These are phyloP conservation scores for Apium graveolens DNA, from an alignment of 129 eudicot genomes.

Conservation along the genomic window DNA sequence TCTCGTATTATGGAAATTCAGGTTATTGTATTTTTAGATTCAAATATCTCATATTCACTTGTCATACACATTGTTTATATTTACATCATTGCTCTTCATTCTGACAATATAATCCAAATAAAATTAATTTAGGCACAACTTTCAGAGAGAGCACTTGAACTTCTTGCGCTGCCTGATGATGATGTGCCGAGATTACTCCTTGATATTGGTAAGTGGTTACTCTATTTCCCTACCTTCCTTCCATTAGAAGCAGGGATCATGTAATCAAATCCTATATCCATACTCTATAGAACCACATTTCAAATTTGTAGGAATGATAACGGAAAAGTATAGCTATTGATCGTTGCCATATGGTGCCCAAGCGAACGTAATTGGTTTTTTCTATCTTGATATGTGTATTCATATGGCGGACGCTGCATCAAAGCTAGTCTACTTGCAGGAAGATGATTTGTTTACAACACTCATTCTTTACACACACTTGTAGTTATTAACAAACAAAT, in stretches of 20 bases:
- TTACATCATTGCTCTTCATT: neutral
- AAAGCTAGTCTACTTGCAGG: too few relatives aligned
- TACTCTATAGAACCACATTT: neutral
- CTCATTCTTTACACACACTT: too few relatives aligned
- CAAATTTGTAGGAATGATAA: neutral
- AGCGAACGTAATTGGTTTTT: neutral
- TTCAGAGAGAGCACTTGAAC: constrained; percentile 92
- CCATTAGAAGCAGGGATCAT: neutral
- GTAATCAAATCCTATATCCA: neutral
- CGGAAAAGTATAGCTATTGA: neutral
- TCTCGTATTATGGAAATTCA: constrained; percentile 96
- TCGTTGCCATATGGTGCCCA: neutral
- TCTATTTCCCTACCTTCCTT: neutral
- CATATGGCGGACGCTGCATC: too few relatives aligned
- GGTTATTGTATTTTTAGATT: constrained; percentile 26
- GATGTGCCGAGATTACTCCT: constrained; percentile 77
- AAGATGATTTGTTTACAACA: too few relatives aligned
- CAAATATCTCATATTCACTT: too few relatives aligned
- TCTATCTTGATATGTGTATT: neutral
- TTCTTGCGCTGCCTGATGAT: constrained; percentile 95
- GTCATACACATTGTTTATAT: neutral
- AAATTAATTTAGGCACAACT: constrained; percentile 53
- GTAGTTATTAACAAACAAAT: too few relatives aligned
- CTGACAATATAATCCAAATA: neutral
- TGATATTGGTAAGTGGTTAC: constrained; percentile 54